Conservation (phyloP, 768 basidiomycete genomes). For the Auricularia sp. region DNA sequence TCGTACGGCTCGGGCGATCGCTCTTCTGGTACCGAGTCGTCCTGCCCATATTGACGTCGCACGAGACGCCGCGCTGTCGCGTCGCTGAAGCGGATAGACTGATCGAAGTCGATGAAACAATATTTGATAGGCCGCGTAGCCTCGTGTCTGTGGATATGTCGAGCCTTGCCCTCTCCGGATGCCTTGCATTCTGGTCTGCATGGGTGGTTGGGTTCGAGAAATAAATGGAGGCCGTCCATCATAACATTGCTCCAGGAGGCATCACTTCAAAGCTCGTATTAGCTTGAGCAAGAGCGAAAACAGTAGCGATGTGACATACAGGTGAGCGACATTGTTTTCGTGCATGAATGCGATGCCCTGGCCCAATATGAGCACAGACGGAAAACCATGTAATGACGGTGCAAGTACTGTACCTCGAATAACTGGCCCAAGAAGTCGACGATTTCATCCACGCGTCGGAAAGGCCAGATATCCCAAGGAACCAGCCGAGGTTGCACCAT, state of each 20-base stretch:
- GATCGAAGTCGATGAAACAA: background rate
- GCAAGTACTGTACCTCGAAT: background rate
- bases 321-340: background rate
- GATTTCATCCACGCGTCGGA: background rate
- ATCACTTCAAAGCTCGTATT: background rate
- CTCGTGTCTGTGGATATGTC: background rate
- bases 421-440: background rate
- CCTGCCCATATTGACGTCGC: slow-evolving; percentile 4
- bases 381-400: background rate
- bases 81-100: background rate
- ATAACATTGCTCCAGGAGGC: background rate
- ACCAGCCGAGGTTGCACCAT: background rate
- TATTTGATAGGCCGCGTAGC: background rate
- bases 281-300: background rate
- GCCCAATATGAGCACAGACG: too few relatives aligned
- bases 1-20: background rate
- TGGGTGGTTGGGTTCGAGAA: background rate
- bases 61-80: background rate
- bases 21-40: slow-evolving; percentile 11
- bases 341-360: slow-evolving; percentile 1
- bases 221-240: background rate
- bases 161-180: too few relatives aligned
- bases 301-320: background rate
- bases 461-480: background rate
- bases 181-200: background rate